A percentile compares a stretch with the other conserved stretches of the same genome.
Evolutionary conservation across 1,284 basidiomycete species (phyloP).

Genomic region (Termitomyces sp.): DNA sequence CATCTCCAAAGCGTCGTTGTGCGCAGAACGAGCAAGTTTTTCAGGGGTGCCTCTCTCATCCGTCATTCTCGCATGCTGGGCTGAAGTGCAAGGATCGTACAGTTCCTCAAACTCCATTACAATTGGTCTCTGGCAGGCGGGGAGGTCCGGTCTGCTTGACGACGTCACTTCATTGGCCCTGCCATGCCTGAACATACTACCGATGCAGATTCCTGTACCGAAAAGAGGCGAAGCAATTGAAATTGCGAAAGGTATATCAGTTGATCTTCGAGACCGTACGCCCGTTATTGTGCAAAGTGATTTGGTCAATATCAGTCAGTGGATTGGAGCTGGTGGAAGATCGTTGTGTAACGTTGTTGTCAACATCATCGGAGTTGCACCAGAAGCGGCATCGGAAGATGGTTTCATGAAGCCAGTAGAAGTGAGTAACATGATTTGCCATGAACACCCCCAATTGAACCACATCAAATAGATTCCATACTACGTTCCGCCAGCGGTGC

Average conservation of each 20-base stretch:
- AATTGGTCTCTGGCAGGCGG: conserved; percentile 46
- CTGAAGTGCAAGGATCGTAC: conserved; percentile 34
- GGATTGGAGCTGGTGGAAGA: conserved; percentile 26
- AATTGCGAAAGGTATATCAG: conserved; percentile 31
- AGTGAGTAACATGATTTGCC: conserved; percentile 15
- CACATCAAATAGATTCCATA: conserved; percentile 27
- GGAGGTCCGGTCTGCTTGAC: conserved; percentile 33
- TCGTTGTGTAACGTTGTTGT: conserved; percentile 44
- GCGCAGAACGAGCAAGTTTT: conserved; percentile 26
- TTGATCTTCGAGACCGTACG: conserved; percentile 35
- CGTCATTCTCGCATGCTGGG: conserved; percentile 44
- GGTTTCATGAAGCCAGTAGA: conserved; percentile 21
- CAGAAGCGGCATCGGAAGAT: conserved; percentile 12
- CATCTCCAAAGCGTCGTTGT: conserved; percentile 16
- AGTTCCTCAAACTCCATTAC: conserved; percentile 28
- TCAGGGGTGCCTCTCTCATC: conserved; percentile 34
- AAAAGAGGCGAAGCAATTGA: conserved; percentile 19
- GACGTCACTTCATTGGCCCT: conserved; percentile 36
- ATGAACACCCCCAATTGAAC: neutral
- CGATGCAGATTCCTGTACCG: conserved; percentile 30
- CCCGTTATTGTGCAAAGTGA: conserved; percentile 40
- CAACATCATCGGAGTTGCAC: conserved; percentile 38
- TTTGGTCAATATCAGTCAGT: conserved; percentile 33
- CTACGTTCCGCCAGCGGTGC: conserved; percentile 23
- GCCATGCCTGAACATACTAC: conserved; percentile 46